Evolutionary conservation across 139 green algal genomes (phyloP), one percentile per base, ranked within the genome.

Genomic region (Volvox reticuliferus): DNA sequence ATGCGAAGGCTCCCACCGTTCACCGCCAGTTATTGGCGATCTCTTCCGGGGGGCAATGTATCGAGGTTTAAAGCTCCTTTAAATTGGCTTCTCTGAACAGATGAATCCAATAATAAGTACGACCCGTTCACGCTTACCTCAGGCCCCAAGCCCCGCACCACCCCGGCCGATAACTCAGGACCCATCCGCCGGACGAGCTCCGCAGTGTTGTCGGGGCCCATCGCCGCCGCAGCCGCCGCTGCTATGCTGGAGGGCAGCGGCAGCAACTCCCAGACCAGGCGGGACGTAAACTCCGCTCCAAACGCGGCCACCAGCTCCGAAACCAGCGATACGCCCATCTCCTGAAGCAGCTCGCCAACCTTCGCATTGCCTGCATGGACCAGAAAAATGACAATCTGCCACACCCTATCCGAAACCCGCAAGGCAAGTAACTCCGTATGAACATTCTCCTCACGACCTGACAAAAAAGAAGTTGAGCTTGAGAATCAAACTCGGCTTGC

Each of bases 221-320:
- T 22, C 35, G 83, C 83, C 67, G 83, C 83, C 35, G 80, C 83
- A 63, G 55, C 63, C 20, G 20, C 65, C 9, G 82, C 82, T 12
- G 32, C 63, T 12, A 62, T 30, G 1, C 55, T 62, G 20, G 30
- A 61, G 33, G 82, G 62, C 63, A 71, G 63, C 33, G 18, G 82
- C 82, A 88, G 63, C 63, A 88, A 22, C 21, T 35, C 33, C 33
- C 22, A 30, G 22, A 88, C 83, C 35, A 88, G 67, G 9, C 16
- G 1, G 19, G 67, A 73, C 28, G 44, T 76, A n/a, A 83, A 77
- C n/a, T 37, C 19, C 24, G 71, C 22, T 19, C 86, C 86, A 16
- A 90, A 83, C 19, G 71, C 86, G 18, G 67, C 67, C 9, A 80
- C 67, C 67, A 80, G 22, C 33, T 88, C 83, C 35, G 83, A 37